Percentiles rank a stretch among this genome's conserved stretches.
Conservation (phyloP, 495 filamentous ascomycete genomes). For the Baudoinia panamericana region DNA sequence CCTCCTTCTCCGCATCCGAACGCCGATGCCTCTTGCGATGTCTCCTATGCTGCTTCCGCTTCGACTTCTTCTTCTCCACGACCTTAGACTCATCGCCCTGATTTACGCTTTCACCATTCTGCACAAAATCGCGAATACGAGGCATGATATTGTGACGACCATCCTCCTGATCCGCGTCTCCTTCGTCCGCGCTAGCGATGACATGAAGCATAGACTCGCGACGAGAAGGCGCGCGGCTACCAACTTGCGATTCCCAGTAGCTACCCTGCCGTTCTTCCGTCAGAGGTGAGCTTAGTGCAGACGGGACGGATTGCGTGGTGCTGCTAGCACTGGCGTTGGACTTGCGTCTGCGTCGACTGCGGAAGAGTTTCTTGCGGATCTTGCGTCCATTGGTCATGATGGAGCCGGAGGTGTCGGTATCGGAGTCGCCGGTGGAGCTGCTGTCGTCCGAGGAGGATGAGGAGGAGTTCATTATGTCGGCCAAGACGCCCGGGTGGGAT, state of each 20-base stretch:
- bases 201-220: constrained; percentile 23
- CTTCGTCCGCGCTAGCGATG: constrained; percentile 32
- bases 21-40: constrained; percentile 26
- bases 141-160: constrained; percentile 18
- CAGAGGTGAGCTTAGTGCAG: constrained; percentile 32
- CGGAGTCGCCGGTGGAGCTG: constrained; percentile 52
- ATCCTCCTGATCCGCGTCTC: constrained; percentile 37
- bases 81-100: constrained; percentile 24
- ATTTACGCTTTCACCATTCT: background rate
- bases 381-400: constrained; percentile 56
- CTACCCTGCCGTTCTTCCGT: constrained; percentile 28
- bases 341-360: constrained; percentile 52
- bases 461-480: constrained; percentile 61
- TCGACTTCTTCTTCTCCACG: constrained; percentile 25
- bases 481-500: constrained; percentile 69
- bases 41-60: constrained; percentile 33
- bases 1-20: constrained; percentile 11
- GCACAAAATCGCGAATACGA: constrained; percentile 35
- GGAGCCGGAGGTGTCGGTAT: constrained; percentile 48
- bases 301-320: constrained; percentile 34
- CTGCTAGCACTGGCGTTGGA: constrained; percentile 59
- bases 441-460: constrained; percentile 41
- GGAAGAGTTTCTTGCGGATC: constrained; percentile 52
- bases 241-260: constrained; percentile 29
- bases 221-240: background rate